phyloP scores from a whole-genome alignment of 2,329 filamentous ascomycete species.

The Exophiala sp. region DNA sequence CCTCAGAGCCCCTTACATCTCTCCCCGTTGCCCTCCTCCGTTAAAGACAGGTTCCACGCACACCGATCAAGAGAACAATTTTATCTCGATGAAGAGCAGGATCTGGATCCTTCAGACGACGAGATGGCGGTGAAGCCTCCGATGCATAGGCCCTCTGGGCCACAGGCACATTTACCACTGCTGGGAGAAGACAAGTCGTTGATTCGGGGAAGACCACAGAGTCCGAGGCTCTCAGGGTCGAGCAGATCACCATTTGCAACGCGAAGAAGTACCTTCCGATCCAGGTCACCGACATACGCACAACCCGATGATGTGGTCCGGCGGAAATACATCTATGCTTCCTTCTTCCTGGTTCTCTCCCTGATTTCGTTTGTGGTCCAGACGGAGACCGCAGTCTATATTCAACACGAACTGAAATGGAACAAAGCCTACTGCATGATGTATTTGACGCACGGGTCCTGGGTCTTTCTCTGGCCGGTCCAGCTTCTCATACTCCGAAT shows the following conservation, averaged over 20 bases:
- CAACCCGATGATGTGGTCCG: conserved; percentile 61
- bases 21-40: conserved; percentile 26
- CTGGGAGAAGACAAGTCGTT: conserved; percentile 42
- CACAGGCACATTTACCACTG: conserved; percentile 49
- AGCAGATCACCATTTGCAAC: conserved; percentile 40
- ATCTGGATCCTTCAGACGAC: conserved; percentile 37
- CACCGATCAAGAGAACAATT: conserved; percentile 11
- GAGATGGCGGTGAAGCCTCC: conserved; percentile 44
- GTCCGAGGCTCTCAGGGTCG: conserved; percentile 29
- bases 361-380: conserved; percentile 86
- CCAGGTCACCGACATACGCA: conserved; percentile 63
- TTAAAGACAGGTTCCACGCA: conserved; percentile 26
- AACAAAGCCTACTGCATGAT: conserved; percentile 99
- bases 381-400: conserved; percentile 91
- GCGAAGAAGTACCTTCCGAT: conserved; percentile 65
- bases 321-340: conserved; percentile 81
- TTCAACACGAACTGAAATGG: conserved; percentile 88
- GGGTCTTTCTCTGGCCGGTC: conserved; percentile 79
- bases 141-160: conserved; percentile 45
- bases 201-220: conserved; percentile 36
- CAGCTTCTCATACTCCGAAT: conserved; percentile 75
- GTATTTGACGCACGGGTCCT: conserved; percentile 90
- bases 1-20: conserved; percentile 23
- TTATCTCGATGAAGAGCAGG: conserved; percentile 21
- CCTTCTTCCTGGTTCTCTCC: conserved; percentile 73